phyloP scores from a whole-genome alignment of 306 rosid species.

The Bauhinia variegata region DNA sequence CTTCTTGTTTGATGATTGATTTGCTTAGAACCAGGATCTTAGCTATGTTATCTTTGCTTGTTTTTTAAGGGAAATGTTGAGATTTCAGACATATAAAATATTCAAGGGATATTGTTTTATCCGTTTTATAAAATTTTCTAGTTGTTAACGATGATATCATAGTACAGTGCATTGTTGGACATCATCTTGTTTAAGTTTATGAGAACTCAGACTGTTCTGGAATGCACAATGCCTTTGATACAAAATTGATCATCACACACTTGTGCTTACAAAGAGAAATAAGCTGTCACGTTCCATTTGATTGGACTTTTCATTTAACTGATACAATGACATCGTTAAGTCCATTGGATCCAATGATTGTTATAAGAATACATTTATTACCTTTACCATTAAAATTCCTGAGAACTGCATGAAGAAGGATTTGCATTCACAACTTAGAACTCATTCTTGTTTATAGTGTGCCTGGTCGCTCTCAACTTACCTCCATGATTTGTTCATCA shows the following conservation, averaged over 20 bases:
- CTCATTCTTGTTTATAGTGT: background rate
- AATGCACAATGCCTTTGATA: constrained; percentile 12
- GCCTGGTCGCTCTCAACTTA: no score
- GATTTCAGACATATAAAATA: no score
- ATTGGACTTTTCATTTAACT: constrained; percentile 7
- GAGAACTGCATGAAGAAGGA: no score
- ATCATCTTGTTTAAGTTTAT: constrained; percentile 5
- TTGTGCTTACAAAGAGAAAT: constrained; percentile 2
- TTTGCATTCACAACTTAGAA: background rate
- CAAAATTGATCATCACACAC: background rate
- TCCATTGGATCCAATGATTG: background rate
- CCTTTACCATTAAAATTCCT: background rate
- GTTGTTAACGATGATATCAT: constrained; percentile 21
- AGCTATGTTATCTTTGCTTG: background rate
- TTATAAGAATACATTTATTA: constrained; percentile 6
- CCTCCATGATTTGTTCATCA: background rate
- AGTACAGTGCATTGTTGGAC: background rate
- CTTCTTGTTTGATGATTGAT: constrained; percentile 26
- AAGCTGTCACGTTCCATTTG: background rate
- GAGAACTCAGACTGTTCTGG: background rate
- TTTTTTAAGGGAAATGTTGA: no score
- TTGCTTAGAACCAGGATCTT: constrained; percentile 21
- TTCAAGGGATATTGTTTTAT: no score
- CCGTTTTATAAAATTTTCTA: constrained; percentile 1
- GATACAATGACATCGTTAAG: background rate